Conservation (phyloP, 75 land plant species). For the Sequoiadendron giganteum region DNA sequence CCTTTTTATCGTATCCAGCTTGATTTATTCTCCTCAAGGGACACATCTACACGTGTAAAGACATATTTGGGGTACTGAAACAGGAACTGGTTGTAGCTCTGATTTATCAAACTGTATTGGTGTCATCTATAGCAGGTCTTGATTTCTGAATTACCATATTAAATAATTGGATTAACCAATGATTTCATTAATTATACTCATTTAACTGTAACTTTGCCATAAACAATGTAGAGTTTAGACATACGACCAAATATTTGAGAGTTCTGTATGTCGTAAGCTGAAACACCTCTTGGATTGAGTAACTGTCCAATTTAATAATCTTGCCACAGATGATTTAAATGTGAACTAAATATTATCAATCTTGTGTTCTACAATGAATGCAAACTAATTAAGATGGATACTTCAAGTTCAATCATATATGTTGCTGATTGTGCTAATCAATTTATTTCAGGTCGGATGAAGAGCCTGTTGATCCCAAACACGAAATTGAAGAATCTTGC, state of each 20-base stretch:
- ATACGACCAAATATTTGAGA: not conserved
- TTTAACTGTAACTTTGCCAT: not conserved
- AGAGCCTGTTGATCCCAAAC: slow-evolving; percentile 61
- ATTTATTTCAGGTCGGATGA: slow-evolving; percentile 43
- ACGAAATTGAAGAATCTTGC: slow-evolving; percentile 62
- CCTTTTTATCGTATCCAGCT: not conserved
- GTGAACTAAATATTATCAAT: not conserved
- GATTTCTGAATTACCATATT: not conserved
- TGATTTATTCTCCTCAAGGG: not conserved
- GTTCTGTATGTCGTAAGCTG: not conserved
- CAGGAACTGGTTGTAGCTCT: not conserved
- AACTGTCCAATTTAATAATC: not conserved
- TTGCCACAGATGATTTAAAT: not conserved
- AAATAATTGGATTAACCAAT: not conserved
- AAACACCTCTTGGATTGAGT: not conserved
- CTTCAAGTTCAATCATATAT: not conserved
- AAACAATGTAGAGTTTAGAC: not conserved
- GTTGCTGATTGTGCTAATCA: not conserved
- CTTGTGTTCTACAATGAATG: not conserved
- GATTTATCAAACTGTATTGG: not conserved
- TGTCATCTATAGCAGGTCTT: not conserved
- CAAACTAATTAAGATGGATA: not conserved
- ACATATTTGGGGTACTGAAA: not conserved
- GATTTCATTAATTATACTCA: not conserved
- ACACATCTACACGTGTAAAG: not conserved